Conservation (phyloP, 306 rosid species). For the Acacia melanoxylon region DNA sequence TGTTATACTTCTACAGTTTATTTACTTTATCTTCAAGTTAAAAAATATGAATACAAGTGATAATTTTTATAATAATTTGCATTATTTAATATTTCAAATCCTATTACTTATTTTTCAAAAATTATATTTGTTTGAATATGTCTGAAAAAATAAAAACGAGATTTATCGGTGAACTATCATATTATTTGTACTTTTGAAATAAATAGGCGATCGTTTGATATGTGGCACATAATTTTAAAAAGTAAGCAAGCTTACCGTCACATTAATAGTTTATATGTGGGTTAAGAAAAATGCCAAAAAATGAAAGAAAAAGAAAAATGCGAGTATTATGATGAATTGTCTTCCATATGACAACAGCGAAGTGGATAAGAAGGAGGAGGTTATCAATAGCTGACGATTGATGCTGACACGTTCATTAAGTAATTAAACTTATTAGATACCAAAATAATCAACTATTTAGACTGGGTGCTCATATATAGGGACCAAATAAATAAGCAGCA, state of each 20-base stretch:
- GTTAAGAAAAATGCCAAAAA: no score
- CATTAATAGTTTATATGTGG: neutral
- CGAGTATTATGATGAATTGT: neutral
- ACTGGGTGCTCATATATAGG: neutral
- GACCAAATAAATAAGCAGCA: neutral
- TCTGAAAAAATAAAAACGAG: neutral
- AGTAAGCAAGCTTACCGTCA: no score
- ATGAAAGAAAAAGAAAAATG: no score
- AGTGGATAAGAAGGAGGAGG: slow-evolving; percentile 8
- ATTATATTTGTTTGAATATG: no score
- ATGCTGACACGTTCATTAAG: neutral
- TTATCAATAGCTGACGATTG: neutral
- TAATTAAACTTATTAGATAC: neutral
- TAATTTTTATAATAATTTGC: no score
- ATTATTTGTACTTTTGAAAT: neutral
- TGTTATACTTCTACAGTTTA: no score
- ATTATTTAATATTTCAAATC: neutral
- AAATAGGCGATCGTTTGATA: neutral
- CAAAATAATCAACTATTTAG: neutral
- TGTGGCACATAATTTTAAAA: no score
- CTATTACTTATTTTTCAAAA: neutral
- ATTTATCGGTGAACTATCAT: neutral
- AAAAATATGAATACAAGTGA: no score
- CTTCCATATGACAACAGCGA: neutral
- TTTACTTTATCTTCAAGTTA: neutral